Conservation (phyloP, 2,329 filamentous ascomycete genomes). For the Microdochium bolleyi region DNA sequence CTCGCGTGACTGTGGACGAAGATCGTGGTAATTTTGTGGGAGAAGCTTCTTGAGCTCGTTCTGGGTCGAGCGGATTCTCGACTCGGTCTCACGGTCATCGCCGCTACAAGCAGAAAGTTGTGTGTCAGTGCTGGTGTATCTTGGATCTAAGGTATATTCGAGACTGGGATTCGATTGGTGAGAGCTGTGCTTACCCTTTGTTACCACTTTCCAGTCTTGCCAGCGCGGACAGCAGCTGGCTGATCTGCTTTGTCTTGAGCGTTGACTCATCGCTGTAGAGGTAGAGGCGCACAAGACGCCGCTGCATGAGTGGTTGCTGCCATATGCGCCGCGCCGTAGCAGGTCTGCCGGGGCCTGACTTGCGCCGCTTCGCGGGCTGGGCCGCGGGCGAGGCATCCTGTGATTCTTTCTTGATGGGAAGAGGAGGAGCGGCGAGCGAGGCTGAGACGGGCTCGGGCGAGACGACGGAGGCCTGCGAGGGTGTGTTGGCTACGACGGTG, state of each 20-base stretch:
- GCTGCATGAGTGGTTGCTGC: not conserved
- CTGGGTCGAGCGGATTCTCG: not conserved
- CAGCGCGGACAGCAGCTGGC: not conserved
- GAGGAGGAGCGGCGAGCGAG: conserved; percentile 6
- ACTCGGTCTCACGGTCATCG: not conserved
- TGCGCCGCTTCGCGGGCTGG: not conserved
- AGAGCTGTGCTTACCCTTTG: not conserved
- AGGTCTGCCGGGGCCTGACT: not conserved
- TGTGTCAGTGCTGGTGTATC: not conserved
- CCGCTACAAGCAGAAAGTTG: not conserved
- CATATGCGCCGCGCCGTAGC: not conserved
- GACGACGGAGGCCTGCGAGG: not conserved
- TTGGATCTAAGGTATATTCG: not conserved
- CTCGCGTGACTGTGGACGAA: not conserved
- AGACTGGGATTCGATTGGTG: not conserved
- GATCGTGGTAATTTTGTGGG: not conserved
- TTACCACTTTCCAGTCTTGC: not conserved
- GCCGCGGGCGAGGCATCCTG: not conserved
- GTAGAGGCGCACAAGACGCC: not conserved
- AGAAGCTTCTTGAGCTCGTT: not conserved
- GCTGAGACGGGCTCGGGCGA: not conserved
- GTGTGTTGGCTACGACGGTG: not conserved
- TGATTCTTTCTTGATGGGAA: conserved; percentile 6
- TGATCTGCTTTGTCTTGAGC: not conserved
- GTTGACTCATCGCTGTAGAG: not conserved